A percentile compares a stretch with the other conserved stretches of the same genome.
phyloP scores from a whole-genome alignment of 306 rosid genomes.

The Corylus heterophylla region DNA sequence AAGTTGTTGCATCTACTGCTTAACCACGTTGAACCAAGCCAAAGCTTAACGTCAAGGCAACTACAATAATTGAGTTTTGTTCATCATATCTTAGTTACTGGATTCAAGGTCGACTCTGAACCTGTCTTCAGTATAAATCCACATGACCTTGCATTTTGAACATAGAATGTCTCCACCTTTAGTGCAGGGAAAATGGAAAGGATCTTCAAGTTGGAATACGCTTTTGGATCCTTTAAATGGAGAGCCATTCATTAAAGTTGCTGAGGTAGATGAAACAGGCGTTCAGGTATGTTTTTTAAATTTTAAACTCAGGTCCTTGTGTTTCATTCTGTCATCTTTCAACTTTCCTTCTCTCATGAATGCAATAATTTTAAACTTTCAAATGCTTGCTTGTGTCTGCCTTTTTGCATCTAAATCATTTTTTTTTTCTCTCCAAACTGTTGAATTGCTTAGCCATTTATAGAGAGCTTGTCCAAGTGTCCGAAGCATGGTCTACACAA shows the following conservation, averaged over 20 bases:
- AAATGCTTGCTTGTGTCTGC: background rate
- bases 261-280: conserved; percentile 81
- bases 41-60: background rate
- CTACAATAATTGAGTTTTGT: background rate
- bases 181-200: conserved; percentile 95
- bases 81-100: conserved; percentile 6
- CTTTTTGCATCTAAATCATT: background rate
- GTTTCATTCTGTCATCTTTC: background rate
- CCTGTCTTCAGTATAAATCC: background rate
- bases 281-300: conserved; percentile 57
- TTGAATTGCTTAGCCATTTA: conserved; percentile 66
- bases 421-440: background rate
- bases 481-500: conserved; percentile 97
- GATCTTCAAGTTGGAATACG: conserved; percentile 63
- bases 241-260: conserved; percentile 86
- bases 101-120: conserved; percentile 8
- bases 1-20: background rate
- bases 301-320: background rate
- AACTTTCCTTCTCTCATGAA: background rate
- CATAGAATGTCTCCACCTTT: conserved; percentile 31
- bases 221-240: conserved; percentile 91
- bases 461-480: conserved; percentile 81
- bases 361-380: conserved; percentile 9
- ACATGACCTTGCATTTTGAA: conserved; percentile 1
- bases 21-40: background rate